Evolutionary conservation across 257 asterid species (phyloP).

Genomic region (Gentiana dahurica): DNA sequence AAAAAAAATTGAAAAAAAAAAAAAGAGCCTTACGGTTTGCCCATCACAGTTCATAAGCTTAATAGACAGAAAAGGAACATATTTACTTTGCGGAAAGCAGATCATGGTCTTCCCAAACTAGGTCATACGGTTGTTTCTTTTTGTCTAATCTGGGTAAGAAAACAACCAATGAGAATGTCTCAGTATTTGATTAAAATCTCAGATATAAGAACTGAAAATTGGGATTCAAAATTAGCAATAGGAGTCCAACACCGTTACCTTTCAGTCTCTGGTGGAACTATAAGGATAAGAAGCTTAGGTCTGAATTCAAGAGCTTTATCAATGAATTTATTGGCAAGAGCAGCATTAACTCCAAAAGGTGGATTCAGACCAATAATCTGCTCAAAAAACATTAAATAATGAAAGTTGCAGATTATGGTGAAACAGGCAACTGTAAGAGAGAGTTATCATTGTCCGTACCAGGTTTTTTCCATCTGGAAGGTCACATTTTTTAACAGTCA

Average conservation of each 20-base stretch:
- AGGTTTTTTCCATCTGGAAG: constrained; percentile 59
- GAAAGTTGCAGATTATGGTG: constrained; percentile 9
- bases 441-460: constrained; percentile 35
- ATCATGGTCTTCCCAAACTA: constrained; percentile 68
- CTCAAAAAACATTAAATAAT: constrained; percentile 8
- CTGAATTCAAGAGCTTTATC: constrained; percentile 78
- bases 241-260: constrained; percentile 26
- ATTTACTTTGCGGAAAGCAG: constrained; percentile 61
- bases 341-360: constrained; percentile 73
- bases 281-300: constrained; percentile 84
- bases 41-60: not conserved
- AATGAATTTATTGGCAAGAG: constrained; percentile 66
- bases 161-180: constrained; percentile 4
- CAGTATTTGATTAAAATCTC: not conserved
- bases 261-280: constrained; percentile 63
- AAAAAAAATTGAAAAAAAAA: constrained; percentile 1
- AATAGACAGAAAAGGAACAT: constrained; percentile 1
- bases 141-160: constrained; percentile 50
- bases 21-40: too few species aligned
- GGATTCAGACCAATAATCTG: constrained; percentile 98
- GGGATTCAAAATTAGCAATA: not conserved
- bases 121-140: constrained; percentile 38
- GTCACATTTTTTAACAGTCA: constrained; percentile 40
- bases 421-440: constrained; percentile 11
- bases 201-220: not conserved